Conservation (phyloP, 2,329 filamentous ascomycete species). For the Aspergillus persii region DNA sequence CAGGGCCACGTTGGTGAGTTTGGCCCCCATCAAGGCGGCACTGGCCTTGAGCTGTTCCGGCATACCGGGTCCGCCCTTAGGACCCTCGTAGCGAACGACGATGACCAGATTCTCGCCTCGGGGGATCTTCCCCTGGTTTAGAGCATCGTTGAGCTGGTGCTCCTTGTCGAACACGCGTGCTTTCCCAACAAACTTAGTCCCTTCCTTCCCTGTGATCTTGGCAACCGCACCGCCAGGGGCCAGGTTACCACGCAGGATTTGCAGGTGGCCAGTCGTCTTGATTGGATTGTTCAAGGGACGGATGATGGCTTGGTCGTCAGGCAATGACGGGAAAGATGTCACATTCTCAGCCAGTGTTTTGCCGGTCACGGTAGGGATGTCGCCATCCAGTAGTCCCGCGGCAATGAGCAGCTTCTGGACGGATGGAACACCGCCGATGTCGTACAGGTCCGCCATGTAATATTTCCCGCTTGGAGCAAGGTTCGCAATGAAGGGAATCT, state of each 20-base stretch:
- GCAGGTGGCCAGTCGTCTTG: conserved; percentile 82
- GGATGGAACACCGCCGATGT: conserved; percentile 78
- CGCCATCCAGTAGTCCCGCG: conserved; percentile 70
- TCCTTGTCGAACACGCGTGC: conserved; percentile 88
- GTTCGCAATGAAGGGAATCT: conserved; percentile 82
- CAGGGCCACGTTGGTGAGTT: conserved; percentile 80
- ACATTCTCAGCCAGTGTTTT: conserved; percentile 82
- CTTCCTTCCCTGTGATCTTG: conserved; percentile 96
- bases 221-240: conserved; percentile 87
- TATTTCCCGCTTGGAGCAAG: conserved; percentile 80
- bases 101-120: conserved; percentile 80
- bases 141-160: conserved; percentile 69
- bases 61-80: conserved; percentile 92
- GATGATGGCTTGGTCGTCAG: conserved; percentile 79
- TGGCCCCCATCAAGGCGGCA: conserved; percentile 89
- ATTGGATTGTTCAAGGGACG: conserved; percentile 77
- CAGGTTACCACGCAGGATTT: conserved; percentile 82
- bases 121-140: conserved; percentile 68
- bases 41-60: conserved; percentile 88
- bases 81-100: conserved; percentile 89
- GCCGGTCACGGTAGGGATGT: conserved; percentile 78
- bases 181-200: conserved; percentile 73
- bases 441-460: conserved; percentile 84
- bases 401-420: conserved; percentile 84
- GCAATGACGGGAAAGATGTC: conserved; percentile 70